These are phyloP conservation scores for Tetradesmus lagerheimii DNA, from an alignment of 139 green algal genomes.

Conservation along the genomic window DNA sequence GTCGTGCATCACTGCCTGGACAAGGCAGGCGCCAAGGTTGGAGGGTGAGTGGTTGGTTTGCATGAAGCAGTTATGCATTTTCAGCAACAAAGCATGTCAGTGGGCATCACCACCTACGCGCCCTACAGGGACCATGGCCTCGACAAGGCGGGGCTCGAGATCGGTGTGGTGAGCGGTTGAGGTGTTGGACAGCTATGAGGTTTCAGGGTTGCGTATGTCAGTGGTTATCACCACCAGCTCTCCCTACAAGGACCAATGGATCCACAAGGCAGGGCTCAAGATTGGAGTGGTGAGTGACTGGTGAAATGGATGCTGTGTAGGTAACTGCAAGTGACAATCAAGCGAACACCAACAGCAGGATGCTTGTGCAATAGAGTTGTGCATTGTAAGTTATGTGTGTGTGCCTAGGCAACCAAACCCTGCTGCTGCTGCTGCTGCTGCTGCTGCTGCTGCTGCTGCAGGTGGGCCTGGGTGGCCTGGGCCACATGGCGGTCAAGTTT, in stretches of 20 bases:
- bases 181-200: too few species aligned
- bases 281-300: conserved; percentile 43
- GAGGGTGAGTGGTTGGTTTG: too few species aligned
- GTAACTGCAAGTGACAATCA: too few species aligned
- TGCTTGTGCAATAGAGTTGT: too few species aligned
- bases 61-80: too few species aligned
- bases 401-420: too few species aligned
- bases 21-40: too few species aligned
- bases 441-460: background rate
- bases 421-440: background rate
- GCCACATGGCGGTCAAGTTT: conserved; percentile 79
- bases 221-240: conserved; percentile 44
- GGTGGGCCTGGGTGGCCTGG: conserved; percentile 40
- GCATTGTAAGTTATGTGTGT: too few species aligned
- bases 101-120: conserved; percentile 62
- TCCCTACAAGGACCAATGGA: conserved; percentile 75
- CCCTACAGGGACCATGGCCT: conserved; percentile 78
- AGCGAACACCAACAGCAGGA: too few species aligned
- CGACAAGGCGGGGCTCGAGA: conserved; percentile 79
- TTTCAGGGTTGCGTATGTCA: too few species aligned
- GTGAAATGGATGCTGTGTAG: background rate
- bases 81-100: too few species aligned
- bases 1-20: too few species aligned
- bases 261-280: conserved; percentile 82
- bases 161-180: conserved; percentile 70